Base-by-base conservation (phyloP, 202 grass and related monocot species). In the Setaria viridis region DNA sequence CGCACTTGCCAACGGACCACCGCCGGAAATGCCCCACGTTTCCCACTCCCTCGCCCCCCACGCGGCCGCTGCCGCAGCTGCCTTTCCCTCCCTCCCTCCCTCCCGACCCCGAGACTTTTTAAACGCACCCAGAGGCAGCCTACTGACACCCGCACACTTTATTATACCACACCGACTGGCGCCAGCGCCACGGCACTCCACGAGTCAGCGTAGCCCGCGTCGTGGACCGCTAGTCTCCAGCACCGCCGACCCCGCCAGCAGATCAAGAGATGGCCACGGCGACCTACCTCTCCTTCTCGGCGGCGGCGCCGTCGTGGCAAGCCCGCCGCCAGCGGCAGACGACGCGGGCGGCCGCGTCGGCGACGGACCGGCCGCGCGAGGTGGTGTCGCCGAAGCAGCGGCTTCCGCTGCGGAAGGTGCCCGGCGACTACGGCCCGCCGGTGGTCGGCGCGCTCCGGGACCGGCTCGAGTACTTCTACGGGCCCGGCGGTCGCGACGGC, bases 401-500 rank as follows among this genome's bases (percentile, higher is more conserved):
- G 2, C 88, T 95, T 25, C 93, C 96, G 29, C 73, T 99, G 17
- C 86, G 86, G 0, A 94, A 94, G 84, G 88, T 99, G n/a, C 96
- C 96, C 1, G 96, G 96, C 32, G 84, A 94, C 70, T 92, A 99
- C 79, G 96, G 96, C 46, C 88, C 74, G 49, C 93, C 93, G 14
- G n/a, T 99, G 67, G 51, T 95, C 67, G 93, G 96, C 15, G 84
- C 93, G 66, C 39, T 95, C 57, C 90, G 90, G 8, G 96, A 99
- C 80, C 93, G 97, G 0, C 81, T 91, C 3, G 85, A 90, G 79
- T 99, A 91, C 84, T 99, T 99, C 88, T 99, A 99, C 79, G 89
- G 89, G 0, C 86, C 67, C 4, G 90, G 93, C 84, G 97, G 92
- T 0, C 91, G 90, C 13, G 97, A 96, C 81, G 92, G 85, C 16